Conservation (phyloP, 2,329 filamentous ascomycete species). For the Nannizziopsis arthrosporioides region DNA sequence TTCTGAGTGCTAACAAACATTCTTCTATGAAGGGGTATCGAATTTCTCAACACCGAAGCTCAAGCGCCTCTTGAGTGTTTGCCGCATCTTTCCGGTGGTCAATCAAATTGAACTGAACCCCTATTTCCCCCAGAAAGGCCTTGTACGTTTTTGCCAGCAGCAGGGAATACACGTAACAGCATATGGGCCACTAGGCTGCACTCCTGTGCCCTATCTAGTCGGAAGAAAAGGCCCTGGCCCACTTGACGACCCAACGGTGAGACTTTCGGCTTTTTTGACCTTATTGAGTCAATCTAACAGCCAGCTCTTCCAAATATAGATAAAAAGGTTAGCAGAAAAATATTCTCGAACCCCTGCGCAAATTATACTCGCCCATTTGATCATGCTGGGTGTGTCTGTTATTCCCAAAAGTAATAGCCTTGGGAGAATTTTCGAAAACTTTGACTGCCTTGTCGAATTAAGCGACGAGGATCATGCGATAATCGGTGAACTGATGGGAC, state of each 20-base stretch:
- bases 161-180: slow-evolving; percentile 13
- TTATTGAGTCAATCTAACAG: not conserved
- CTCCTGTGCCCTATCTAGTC: slow-evolving; percentile 4
- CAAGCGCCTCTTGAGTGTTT: slow-evolving; percentile 24
- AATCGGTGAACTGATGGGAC: slow-evolving; percentile 5
- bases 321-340: slow-evolving; percentile 2
- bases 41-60: slow-evolving; percentile 33
- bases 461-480: not conserved
- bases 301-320: not conserved
- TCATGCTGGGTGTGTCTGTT: slow-evolving; percentile 7
- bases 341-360: slow-evolving; percentile 7
- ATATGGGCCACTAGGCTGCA: slow-evolving; percentile 10
- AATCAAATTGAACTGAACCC: slow-evolving; percentile 60
- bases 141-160: slow-evolving; percentile 7
- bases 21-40: slow-evolving; percentile 17
- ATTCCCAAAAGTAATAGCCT: slow-evolving; percentile 9
- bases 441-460: slow-evolving; percentile 7
- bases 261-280: not conserved
- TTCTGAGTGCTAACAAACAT: not conserved
- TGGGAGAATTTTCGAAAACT: slow-evolving; percentile 9
- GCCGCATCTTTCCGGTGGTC: slow-evolving; percentile 46
- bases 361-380: slow-evolving; percentile 5
- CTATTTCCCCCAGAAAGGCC: slow-evolving; percentile 7
- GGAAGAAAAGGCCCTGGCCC: slow-evolving; percentile 6
- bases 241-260: slow-evolving; percentile 7